Percentiles rank a stretch among this genome's conserved stretches.
Conservation (phyloP, 305 asterid genomes). For the Fraxinus sp. region DNA sequence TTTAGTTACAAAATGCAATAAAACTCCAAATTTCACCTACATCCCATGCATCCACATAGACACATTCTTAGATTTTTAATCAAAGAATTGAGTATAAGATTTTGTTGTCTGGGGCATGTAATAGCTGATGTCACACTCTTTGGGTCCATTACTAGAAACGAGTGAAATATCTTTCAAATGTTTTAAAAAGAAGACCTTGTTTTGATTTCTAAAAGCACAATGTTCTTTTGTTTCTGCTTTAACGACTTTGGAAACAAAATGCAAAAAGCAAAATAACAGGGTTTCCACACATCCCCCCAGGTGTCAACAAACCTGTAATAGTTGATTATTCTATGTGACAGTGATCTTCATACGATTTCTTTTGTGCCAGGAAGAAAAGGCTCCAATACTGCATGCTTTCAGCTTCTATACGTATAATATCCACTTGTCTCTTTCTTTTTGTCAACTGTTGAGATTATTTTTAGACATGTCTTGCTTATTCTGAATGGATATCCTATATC, state of each 20-base stretch:
- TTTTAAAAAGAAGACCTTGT: background rate
- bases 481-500: constrained; percentile 23
- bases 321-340: background rate
- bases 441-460: constrained; percentile 14
- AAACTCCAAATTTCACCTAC: background rate
- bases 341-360: background rate
- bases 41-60: background rate
- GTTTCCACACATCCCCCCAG: background rate
- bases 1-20: background rate
- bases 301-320: background rate
- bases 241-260: background rate
- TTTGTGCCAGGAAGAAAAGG: background rate
- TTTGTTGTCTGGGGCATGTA: background rate
- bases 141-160: background rate
- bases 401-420: background rate
- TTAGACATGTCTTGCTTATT: constrained; percentile 14
- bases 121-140: background rate
- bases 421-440: constrained; percentile 10
- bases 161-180: background rate
- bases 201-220: background rate
- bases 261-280: background rate
- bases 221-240: background rate
- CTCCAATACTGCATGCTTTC: background rate
- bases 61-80: background rate
- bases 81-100: background rate